Evolutionary conservation across 106 monocot species (phyloP).

Genomic region (Dioscorea zingiberensis): DNA sequence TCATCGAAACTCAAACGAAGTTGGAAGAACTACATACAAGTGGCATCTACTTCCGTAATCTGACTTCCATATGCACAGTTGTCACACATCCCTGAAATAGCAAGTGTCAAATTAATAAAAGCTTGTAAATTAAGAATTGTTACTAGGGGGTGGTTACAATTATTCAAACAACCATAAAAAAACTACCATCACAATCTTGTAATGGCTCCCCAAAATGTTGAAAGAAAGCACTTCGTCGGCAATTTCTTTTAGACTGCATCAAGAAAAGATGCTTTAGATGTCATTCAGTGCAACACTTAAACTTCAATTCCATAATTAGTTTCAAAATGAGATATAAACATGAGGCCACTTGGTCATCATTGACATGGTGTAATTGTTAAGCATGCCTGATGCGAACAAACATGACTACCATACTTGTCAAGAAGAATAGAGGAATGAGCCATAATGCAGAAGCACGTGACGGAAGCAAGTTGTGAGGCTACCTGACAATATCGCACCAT

Average conservation of each 20-base stretch:
- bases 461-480: background rate
- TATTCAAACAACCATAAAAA: background rate
- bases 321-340: too few relatives aligned
- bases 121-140: background rate
- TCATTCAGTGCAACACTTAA: too few relatives aligned
- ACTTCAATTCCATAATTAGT: too few relatives aligned
- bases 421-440: too few relatives aligned
- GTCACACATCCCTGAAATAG: constrained; percentile 89
- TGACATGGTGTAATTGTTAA: too few relatives aligned
- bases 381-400: too few relatives aligned
- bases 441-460: too few relatives aligned
- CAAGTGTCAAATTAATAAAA: background rate
- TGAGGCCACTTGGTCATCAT: too few relatives aligned
- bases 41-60: constrained; percentile 68
- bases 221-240: constrained; percentile 84
- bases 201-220: constrained; percentile 79
- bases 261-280: constrained; percentile 5
- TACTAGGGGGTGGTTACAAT: too few relatives aligned
- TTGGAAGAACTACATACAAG: constrained; percentile 42
- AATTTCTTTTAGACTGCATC: constrained; percentile 67
- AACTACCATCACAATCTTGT: constrained; percentile 85
- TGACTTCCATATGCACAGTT: constrained; percentile 76
- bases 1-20: background rate
- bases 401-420: too few relatives aligned
- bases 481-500: constrained; percentile 99